Evolutionary conservation across 2,329 filamentous ascomycete species (phyloP), one percentile per base, ranked within the genome.

Genomic region (Sclerotinia subarctica): DNA sequence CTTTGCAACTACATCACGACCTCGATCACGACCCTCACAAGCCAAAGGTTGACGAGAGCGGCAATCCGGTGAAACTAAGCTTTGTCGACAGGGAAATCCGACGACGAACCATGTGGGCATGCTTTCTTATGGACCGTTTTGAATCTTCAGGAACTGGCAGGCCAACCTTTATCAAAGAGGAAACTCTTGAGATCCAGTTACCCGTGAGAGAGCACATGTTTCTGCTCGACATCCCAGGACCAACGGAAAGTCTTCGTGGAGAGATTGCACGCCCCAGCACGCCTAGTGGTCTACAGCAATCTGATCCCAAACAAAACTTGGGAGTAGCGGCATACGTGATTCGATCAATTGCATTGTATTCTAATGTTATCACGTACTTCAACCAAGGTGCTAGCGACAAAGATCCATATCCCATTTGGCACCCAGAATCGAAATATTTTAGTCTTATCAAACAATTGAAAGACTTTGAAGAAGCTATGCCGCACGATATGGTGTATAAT

Each of bases 51-150:
- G 32, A 51, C 24, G 47, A 63, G n/a, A 29, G 24, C 5, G 64
- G 64, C 54, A 84, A 85, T 26, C 82, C 85, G 17, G 84, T 85
- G 2, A 87, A 90, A 70, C 84, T 95, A 64, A 97, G 93, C 76
- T 95, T 95, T 73, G 93, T 94, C 21, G 95, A 98, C 78, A 90
- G 93, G 38, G 95, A 99, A 78, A 97, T 98, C 66, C 86, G 95
- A 69, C 84, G 95, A 73, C 87, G 95, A 68, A 95, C 93, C 2
- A 98, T 99, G 94, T 99, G 95, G 95, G 92, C 94, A 17, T 98
- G 94, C 77, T 97, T 97, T 76, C 79, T 97, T 68, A 97, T 98
- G 94, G 95, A 99, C 77, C 88, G 94, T 0, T 97, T 97, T 82
- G 97, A 96, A 79, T 97, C 94, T 0, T 97, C 94, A 1, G 94